Evolutionary conservation across 805 yeast species (phyloP), one percentile per base, ranked within the genome.

Genomic region (Monosporozyma siamensis): DNA sequence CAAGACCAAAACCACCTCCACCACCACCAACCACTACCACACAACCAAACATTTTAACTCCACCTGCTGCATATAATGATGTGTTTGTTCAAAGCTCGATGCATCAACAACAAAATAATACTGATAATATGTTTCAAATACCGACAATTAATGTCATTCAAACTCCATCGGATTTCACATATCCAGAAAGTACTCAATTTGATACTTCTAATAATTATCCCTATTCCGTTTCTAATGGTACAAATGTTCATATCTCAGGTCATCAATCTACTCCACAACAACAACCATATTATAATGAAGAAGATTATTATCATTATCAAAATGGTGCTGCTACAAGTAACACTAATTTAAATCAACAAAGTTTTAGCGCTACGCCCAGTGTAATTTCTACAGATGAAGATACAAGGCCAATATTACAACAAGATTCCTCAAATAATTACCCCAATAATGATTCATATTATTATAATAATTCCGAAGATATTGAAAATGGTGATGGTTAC

Each of bases 131-230:
- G 38, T 46, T 41, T 43, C 52, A 47, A 27, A 43, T 54, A 26
- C 62, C 63, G 4, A 43, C 51, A 4, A 56, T 58, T 32, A 57
- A 58, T 39, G 52, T 59, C 6, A 46, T 54, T 22, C 60, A 55
- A 37, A 51, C 50, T 14, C 46, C 61, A 5, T 54, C 57, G 17
- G 57, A 53, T 39, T 45, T 50, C 15, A 47, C 44, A 15, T 49
- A 46, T 21, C 30, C 34, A 22, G 34, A 40, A 10, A 40, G 34
- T 34, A 8, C 36, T 11, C 50, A 52, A 40, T 31, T 32, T 8
- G 34, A 29, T 20, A 27, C 29, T 30, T 11, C 27, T 12, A 38
- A 40, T n/a, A 34, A 40, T 25, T 44, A 42, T 21, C 30, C 45
- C 15, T 34, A 31, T 31, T 40, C 39, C 15, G 22, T 23, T 18